phyloP scores from a whole-genome alignment of 2,329 filamentous ascomycete genomes.

The Cercospora sesami region DNA sequence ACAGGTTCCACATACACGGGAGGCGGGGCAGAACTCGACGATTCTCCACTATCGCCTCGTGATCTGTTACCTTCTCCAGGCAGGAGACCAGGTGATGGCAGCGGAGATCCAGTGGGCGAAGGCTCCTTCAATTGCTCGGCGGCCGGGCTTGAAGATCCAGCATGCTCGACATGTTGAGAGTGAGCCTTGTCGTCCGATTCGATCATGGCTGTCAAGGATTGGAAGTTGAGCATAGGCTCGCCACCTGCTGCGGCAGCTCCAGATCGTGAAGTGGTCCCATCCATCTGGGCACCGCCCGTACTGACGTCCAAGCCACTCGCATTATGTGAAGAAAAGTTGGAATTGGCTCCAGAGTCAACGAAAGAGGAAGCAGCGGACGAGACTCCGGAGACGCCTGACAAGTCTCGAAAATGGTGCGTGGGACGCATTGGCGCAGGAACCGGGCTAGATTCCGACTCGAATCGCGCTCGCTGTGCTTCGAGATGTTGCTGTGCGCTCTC shows the following conservation, averaged over 20 bases:
- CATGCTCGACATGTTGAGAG: slow-evolving; percentile 44
- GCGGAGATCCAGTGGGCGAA: slow-evolving; percentile 21
- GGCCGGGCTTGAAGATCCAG: slow-evolving; percentile 17
- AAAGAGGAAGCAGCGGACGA: slow-evolving; percentile 80
- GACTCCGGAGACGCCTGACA: slow-evolving; percentile 84
- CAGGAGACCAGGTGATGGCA: slow-evolving; percentile 9
- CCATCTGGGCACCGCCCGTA: slow-evolving; percentile 12
- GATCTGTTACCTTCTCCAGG: slow-evolving; percentile 26
- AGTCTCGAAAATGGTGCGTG: slow-evolving; percentile 67
- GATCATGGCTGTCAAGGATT: slow-evolving; percentile 81
- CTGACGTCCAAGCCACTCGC: slow-evolving; percentile 56
- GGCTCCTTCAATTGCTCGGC: slow-evolving; percentile 30
- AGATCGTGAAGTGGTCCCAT: slow-evolving; percentile 27
- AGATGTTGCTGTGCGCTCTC: slow-evolving; percentile 49
- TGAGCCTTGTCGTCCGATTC: slow-evolving; percentile 55
- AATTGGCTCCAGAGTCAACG: slow-evolving; percentile 60
- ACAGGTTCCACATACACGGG: slow-evolving; percentile 31
- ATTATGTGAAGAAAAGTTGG: slow-evolving; percentile 46
- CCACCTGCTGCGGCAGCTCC: slow-evolving; percentile 52
- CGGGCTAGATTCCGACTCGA: slow-evolving; percentile 36
- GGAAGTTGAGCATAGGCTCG: slow-evolving; percentile 90
- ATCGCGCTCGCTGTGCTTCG: slow-evolving; percentile 47
- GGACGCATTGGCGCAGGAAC: slow-evolving; percentile 31
- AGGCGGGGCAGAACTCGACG: slow-evolving; percentile 27
- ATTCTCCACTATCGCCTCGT: slow-evolving; percentile 36